Evolutionary conservation across 768 basidiomycete genomes (phyloP), one percentile per base, ranked within the genome.

Genomic region (Phylloporus sp.): DNA sequence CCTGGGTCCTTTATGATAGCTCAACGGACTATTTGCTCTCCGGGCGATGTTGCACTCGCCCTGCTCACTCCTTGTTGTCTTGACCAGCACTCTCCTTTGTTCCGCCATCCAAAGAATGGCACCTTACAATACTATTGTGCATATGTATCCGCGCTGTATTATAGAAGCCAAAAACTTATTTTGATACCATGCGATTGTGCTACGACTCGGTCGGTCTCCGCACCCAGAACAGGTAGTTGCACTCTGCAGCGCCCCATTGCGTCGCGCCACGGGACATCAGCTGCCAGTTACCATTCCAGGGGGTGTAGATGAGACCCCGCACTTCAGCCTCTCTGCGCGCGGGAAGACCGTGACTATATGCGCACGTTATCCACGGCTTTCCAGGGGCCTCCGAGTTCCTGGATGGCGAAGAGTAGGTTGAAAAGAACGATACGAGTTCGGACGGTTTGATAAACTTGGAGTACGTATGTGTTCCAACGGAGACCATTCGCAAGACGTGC

Each of bases 201-300:
- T 38, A 61, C 5, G 36, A 27, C 23, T 62, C 51, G 13, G 3
- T 40, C 13, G 90, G 86, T 53, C 81, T 86, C 21, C 89, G 73
- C n/a, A 83, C 84, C 89, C 90, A 92, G 65, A 92, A 90, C 53
- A 92, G 52, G 65, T 92, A 92, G 58, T 88, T 92, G 60, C 82
- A 86, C 27, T 69, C 67, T 41, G 81, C 73, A 20, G 76, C 78
- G 6, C 69, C 68, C 54, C 71, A 71, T 4, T 60, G 65, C 4
- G 67, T 67, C 8, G 76, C 75, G 15, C 73, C 71, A 29, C 82
- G 71, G 5, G 84, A 77, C 47, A 79, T 78, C n/a, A 92, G 70
- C 44, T 69, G 58, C 90, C 90, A 92, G 34, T 74, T 70, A 2
- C 80, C 81, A 17, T 69, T 72, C 56, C 88, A 74, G 9, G 90